phyloP scores from a whole-genome alignment of 306 rosid genomes.

The Cucurbita ficifolia region DNA sequence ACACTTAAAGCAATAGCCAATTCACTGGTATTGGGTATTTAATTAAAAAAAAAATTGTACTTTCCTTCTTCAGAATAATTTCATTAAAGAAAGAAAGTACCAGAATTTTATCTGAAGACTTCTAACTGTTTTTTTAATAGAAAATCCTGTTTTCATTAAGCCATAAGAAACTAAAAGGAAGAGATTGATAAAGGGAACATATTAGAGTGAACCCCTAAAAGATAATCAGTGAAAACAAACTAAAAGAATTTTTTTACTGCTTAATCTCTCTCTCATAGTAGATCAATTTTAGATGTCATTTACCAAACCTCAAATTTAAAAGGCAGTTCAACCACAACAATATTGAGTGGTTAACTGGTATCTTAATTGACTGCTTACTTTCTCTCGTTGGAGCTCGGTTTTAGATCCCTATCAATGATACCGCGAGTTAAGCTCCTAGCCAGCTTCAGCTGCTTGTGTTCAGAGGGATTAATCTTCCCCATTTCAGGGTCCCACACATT shows the following conservation, averaged over 20 bases:
- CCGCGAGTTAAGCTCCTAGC: conserved; percentile 96
- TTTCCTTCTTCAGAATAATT: too few relatives aligned
- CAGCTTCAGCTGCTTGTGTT: conserved; percentile 93
- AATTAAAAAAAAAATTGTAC: too few relatives aligned
- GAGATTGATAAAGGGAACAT: too few relatives aligned
- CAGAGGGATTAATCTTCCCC: conserved; percentile 85
- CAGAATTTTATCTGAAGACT: too few relatives aligned
- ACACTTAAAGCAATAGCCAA: too few relatives aligned
- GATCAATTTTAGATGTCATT: conserved; percentile 62
- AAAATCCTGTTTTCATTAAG: too few relatives aligned
- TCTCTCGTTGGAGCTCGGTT: conserved; percentile 83
- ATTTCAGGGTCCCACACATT: conserved; percentile 92
- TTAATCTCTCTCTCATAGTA: conserved; percentile 65
- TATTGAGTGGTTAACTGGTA: not conserved
- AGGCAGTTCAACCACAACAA: not conserved
- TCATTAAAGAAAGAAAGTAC: too few relatives aligned
- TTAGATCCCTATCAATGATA: conserved; percentile 90
- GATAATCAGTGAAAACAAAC: not conserved
- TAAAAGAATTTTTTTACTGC: conserved; percentile 9
- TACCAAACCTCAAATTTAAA: not conserved
- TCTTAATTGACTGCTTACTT: conserved; percentile 47
- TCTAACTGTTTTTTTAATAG: too few relatives aligned
- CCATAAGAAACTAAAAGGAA: too few relatives aligned
- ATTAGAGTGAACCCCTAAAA: too few relatives aligned
- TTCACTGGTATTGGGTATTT: too few relatives aligned